Evolutionary conservation across 225 moss, liverwort and hornwort species (phyloP).

Genomic region (Asterella californica): DNA sequence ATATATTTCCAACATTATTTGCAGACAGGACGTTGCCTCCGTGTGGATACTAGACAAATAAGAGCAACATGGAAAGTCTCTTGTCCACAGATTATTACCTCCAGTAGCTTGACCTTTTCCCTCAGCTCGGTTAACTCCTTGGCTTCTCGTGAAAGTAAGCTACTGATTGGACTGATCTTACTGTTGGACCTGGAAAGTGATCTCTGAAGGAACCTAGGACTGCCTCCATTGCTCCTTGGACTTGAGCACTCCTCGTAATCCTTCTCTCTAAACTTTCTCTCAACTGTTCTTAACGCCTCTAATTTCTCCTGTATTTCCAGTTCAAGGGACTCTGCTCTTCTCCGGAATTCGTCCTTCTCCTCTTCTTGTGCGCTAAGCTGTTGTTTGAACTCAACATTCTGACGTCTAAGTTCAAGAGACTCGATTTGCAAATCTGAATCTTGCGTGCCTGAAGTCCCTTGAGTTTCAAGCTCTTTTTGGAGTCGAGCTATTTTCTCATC

Average conservation of each 20-base stretch:
- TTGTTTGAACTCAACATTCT: constrained; percentile 45
- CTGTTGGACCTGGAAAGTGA: constrained; percentile 42
- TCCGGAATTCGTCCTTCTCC: constrained; percentile 46
- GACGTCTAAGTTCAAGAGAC: constrained; percentile 35
- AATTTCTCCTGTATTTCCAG: constrained; percentile 40
- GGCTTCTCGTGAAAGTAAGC: constrained; percentile 33
- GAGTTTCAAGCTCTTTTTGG: constrained; percentile 33
- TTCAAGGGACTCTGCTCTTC: constrained; percentile 36
- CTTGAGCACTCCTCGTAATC: constrained; percentile 37
- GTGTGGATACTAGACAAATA: background rate
- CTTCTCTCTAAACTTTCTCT: constrained; percentile 41
- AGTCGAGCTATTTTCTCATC: constrained; percentile 42
- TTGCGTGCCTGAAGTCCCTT: constrained; percentile 24
- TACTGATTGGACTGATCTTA: constrained; percentile 28
- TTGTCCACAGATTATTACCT: constrained; percentile 30
- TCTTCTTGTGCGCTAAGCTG: constrained; percentile 40
- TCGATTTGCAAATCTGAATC: constrained; percentile 43
- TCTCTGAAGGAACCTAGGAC: constrained; percentile 37
- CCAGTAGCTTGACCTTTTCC: constrained; percentile 40
- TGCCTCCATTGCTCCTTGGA: constrained; percentile 35
- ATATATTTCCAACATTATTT: background rate
- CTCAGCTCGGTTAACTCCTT: constrained; percentile 45
- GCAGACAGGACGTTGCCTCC: background rate
- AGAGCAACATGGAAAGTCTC: background rate
- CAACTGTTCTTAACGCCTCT: constrained; percentile 27